Base-by-base conservation (phyloP, 768 basidiomycete genomes). In the Tephrocybe sp. region DNA sequence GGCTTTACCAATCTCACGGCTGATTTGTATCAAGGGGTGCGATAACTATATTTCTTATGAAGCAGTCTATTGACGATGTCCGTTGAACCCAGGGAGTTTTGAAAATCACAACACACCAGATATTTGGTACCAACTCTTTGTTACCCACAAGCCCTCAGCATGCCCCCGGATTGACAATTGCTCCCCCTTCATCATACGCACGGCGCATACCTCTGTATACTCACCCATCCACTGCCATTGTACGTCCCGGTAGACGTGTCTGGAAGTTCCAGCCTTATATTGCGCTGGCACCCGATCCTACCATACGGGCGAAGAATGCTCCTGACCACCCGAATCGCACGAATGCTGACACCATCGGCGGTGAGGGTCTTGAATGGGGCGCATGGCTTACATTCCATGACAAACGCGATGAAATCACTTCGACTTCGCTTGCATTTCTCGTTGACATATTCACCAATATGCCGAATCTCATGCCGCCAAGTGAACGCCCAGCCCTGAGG, bases 1-100 rank as follows among this genome's bases (percentile, higher is more conserved):
- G 71, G 68, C 0, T 81, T 84, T 51, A 79, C 80, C 15, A 84
- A 84, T 51, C 42, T 88, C n/a, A 60, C 68, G 9, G 85, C 83
- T 15, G 76, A 83, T 30, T 70, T 88, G 14, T 46, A 78, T n/a
- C 86, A 86, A 64, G 65, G 76, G 60, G 85, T 85, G 56, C 3
- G 58, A 17, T 18, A 24, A 6, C 37, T 43, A 12, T 45, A 0
- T 38, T 10, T 14, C 9, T 7, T 21, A 4, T 24, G 30, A 11
- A 25, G 17, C 15, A 12, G 32, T 37, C 23, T 43, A n/a, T 24
- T 55, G 33, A 21, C 30, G 32, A n/a, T n/a, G n/a, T n/a, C n/a
- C n/a, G n/a, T n/a, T n/a, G n/a, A 39, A 14, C 37, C 25, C 56
- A 85, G 85, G 73, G 68, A 21, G 54, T 67, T 11, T 70, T 67